Base-by-base conservation (phyloP, 176 grass and related monocot genomes). In the Ampelocalamus luodianensis region DNA sequence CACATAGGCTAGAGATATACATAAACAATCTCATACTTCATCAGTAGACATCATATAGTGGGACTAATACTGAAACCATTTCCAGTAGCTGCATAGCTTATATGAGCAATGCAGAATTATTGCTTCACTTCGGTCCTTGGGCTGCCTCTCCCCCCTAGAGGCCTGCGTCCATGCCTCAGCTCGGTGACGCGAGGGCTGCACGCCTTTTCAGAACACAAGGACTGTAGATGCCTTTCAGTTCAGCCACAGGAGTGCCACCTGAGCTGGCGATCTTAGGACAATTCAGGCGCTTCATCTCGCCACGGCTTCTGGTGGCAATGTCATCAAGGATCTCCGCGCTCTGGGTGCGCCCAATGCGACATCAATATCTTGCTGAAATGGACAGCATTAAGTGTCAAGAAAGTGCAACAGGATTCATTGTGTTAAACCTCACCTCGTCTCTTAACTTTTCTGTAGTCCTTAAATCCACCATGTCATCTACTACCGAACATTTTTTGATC, bases 211-310 rank as follows among this genome's bases (percentile, higher is more conserved):
- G 91, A 42, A 97, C 61, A 26, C 88, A 90, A n/a, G 96, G 96
- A 51, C 93, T 99, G 39, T 76, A 68, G 24, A 88, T 45, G 83
- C 64, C 87, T 81, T 88, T 99, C 65, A 94, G 74, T 68, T 99
- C 93, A 44, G 84, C 68, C 5, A 71, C 88, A 13, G 97, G 93
- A 40, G 97, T 99, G 67, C 93, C 86, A 58, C 90, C 89, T 42
- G 97, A 96, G 79, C 93, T 99, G 10, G 93, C 94, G 74, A 94
- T 87, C 88, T 94, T 99, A 17, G 93, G 97, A 67, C 97, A 96
- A 76, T 92, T 92, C 65, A 99, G 67, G 54, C 54, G 93, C 80
- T 99, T 99, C 65, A 99, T 87, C 82, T 99, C 97, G 24, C 97
- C 93, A 0, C 97, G 89, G 81, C 97, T 96, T 86, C 97, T 86